Evolutionary conservation across 768 basidiomycete species (phyloP), one percentile per base, ranked within the genome.

Genomic region (Suillus tomentosus): DNA sequence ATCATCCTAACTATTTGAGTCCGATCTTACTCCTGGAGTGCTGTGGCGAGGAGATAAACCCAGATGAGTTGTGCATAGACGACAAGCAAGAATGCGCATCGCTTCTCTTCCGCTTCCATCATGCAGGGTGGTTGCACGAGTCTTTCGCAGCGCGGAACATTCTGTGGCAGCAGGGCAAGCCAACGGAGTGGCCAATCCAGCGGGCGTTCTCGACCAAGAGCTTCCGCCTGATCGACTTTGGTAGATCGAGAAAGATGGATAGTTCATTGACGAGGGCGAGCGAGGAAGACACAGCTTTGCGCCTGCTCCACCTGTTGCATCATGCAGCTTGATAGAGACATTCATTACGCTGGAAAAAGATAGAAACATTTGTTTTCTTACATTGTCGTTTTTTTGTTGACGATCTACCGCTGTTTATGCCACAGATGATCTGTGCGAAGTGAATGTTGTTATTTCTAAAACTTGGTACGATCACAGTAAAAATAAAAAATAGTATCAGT

Each of bases 221-320:
- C 56, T 85, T 83, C 67, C 79, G 84, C 27, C 59, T 85, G 65
- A 83, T 85, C 61, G 84, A 85, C 67, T 84, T 84, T 45, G 84
- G 84, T 14, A 76, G 83, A 61, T 74, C 77, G 63, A 65, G 22
- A 31, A 61, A 31, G 6, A 10, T 58, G 36, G 27, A 31, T 19
- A 58, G 17, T 19, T 19, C 57, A 11, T 3, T 10, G 5, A 27
- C 9, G 17, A 58, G 57, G 57, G 19, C 27, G 24, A 9, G 3
- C 5, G 57, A 58, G 6, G 39, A 58, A 42, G 40, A 58, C 27
- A 19, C 10, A 31, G 40, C 40, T 4, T 43, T 42, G 24, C 40
- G 40, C 9, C 40, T 40, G 24, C 57, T 58, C 10, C 40, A 31
- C 24, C 40, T 58, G 11, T 42, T 31, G 40, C 36, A 58, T 58